Evolutionary conservation across 2,329 filamentous ascomycete species (phyloP).

Genomic region (Exophiala alcalophila): DNA sequence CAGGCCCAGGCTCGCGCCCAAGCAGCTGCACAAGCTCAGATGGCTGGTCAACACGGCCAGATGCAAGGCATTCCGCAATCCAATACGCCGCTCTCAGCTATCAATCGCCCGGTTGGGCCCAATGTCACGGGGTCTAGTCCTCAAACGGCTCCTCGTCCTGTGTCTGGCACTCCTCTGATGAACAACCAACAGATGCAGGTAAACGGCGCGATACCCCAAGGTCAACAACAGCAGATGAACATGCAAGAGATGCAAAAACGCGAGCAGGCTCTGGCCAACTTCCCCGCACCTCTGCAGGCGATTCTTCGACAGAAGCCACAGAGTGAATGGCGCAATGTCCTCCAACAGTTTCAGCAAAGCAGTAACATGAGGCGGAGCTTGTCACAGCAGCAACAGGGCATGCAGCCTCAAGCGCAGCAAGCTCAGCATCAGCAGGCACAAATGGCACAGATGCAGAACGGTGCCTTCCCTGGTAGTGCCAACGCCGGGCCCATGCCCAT

Average conservation of each 20-base stretch:
- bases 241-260: conserved; percentile 26
- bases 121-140: conserved; percentile 24
- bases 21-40: conserved; percentile 30
- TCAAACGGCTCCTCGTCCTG: conserved; percentile 18
- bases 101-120: conserved; percentile 43
- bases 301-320: conserved; percentile 25
- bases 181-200: conserved; percentile 25
- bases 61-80: conserved; percentile 45
- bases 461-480: conserved; percentile 20
- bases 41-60: conserved; percentile 37
- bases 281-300: conserved; percentile 25
- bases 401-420: conserved; percentile 13
- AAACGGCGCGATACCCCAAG: conserved; percentile 13
- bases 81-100: conserved; percentile 37
- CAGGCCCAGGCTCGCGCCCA: conserved; percentile 42
- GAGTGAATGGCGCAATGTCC: conserved; percentile 25
- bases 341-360: conserved; percentile 27
- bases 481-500: conserved; percentile 24
- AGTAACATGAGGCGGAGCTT: conserved; percentile 28
- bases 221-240: conserved; percentile 22
- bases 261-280: conserved; percentile 23
- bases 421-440: conserved; percentile 9
- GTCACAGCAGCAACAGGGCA: conserved; percentile 27
- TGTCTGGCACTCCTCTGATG: conserved; percentile 27
- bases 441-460: conserved; percentile 21